phyloP scores from a whole-genome alignment of 2,329 filamentous ascomycete genomes.

The Aspergillus nomiae region DNA sequence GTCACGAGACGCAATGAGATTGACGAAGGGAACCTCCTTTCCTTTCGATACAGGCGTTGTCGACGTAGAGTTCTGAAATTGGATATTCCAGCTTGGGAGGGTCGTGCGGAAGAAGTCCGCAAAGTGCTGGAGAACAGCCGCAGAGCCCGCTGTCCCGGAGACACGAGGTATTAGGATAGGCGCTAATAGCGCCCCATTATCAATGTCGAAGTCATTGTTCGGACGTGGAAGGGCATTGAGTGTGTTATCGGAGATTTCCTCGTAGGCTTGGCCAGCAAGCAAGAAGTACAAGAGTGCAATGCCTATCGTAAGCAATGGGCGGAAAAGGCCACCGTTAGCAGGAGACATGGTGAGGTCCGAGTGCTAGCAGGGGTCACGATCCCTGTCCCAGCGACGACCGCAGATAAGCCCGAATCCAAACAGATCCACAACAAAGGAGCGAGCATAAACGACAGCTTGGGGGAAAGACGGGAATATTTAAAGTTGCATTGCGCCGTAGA shows the following conservation, averaged over 20 bases:
- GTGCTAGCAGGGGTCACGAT: neutral
- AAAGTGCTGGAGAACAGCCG: slow-evolving; percentile 76
- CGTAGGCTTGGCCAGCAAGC: slow-evolving; percentile 50
- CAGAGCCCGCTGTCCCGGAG: slow-evolving; percentile 77
- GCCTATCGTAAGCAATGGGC: slow-evolving; percentile 28
- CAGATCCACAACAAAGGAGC: neutral
- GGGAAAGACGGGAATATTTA: neutral
- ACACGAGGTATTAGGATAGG: slow-evolving; percentile 88
- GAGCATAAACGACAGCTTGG: neutral
- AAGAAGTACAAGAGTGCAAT: slow-evolving; percentile 28
- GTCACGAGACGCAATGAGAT: slow-evolving; percentile 83
- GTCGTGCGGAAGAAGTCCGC: slow-evolving; percentile 74
- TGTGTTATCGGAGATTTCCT: slow-evolving; percentile 71
- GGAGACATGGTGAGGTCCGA: slow-evolving; percentile 25
- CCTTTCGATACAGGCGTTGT: slow-evolving; percentile 75
- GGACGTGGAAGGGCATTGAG: slow-evolving; percentile 72
- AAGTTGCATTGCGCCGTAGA: neutral
- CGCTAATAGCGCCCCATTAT: slow-evolving; percentile 72
- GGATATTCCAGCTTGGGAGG: slow-evolving; percentile 76
- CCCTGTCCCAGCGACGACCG: neutral
- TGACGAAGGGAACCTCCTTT: slow-evolving; percentile 76
- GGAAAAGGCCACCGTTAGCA: slow-evolving; percentile 30
- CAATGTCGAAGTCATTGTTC: slow-evolving; percentile 75
- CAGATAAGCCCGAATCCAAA: neutral
- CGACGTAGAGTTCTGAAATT: slow-evolving; percentile 87